Evolutionary conservation across 345 rosid genomes (phyloP).

Genomic region (Aurinia saxatilis): DNA sequence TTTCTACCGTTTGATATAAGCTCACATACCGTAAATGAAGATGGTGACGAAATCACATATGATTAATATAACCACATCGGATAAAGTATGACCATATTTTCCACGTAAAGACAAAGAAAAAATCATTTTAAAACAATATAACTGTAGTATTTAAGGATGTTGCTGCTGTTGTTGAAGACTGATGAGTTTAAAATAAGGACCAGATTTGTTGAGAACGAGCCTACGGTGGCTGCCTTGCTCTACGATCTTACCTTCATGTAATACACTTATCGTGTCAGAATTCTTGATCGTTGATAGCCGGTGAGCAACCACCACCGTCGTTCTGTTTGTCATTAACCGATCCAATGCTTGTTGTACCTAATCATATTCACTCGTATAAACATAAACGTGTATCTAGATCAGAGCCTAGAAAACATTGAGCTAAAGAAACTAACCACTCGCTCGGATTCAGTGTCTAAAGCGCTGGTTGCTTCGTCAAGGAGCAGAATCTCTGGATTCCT

Average conservation of each 20-base stretch:
- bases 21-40: background rate
- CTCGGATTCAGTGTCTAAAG: conserved; percentile 78
- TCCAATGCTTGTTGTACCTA: conserved; percentile 84
- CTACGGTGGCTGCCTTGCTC: conserved; percentile 81
- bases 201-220: conserved; percentile 59
- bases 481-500: conserved; percentile 85
- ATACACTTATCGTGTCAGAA: conserved; percentile 70
- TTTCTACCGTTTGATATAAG: background rate
- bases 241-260: conserved; percentile 66
- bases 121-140: background rate
- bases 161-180: conserved; percentile 75
- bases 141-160: conserved; percentile 5
- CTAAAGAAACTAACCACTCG: conserved; percentile 38
- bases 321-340: conserved; percentile 64
- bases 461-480: conserved; percentile 91
- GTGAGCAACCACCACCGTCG: conserved; percentile 91
- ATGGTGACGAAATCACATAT: background rate
- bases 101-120: background rate
- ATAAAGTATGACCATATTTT: conserved; percentile 6
- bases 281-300: conserved; percentile 81
- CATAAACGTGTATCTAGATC: background rate
- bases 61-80: background rate
- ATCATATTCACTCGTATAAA: background rate
- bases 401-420: background rate
- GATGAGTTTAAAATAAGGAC: conserved; percentile 71